A percentile compares a stretch with the other conserved stretches of the same genome.
phyloP scores from a whole-genome alignment of 2,329 filamentous ascomycete species.

The Sporothrix variecibatus region DNA sequence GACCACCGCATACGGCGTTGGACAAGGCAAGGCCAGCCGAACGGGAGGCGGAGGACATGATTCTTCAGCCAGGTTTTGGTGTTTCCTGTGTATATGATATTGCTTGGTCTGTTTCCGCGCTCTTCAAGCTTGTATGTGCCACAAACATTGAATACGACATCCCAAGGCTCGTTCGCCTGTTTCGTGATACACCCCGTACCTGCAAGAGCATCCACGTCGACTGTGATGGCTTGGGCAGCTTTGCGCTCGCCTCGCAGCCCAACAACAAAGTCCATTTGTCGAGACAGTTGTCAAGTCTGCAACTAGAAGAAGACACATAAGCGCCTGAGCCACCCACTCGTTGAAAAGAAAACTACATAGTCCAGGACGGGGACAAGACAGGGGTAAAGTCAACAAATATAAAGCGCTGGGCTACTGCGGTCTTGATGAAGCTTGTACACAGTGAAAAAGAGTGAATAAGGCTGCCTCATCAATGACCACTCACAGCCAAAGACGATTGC shows the following conservation, averaged over 20 bases:
- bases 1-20: neutral
- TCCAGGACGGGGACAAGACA: neutral
- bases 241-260: neutral
- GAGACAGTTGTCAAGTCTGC: neutral
- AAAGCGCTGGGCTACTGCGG: neutral
- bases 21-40: constrained; percentile 10
- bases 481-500: neutral
- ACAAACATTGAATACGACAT: neutral
- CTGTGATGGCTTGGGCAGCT: neutral
- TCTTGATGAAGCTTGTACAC: neutral
- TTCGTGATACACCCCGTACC: neutral
- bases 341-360: neutral
- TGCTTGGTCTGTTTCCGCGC: neutral
- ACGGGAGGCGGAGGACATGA: neutral
- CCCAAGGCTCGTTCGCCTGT: neutral
- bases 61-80: too few species aligned
- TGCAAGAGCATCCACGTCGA: neutral
- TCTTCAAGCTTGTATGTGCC: neutral
- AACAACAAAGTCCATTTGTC: neutral
- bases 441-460: neutral
- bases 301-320: neutral
- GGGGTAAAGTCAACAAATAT: neutral
- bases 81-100: neutral
- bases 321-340: neutral
- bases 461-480: neutral